phyloP scores from a whole-genome alignment of 352 stramenopile genomes.

The Plasmopara halstedii region DNA sequence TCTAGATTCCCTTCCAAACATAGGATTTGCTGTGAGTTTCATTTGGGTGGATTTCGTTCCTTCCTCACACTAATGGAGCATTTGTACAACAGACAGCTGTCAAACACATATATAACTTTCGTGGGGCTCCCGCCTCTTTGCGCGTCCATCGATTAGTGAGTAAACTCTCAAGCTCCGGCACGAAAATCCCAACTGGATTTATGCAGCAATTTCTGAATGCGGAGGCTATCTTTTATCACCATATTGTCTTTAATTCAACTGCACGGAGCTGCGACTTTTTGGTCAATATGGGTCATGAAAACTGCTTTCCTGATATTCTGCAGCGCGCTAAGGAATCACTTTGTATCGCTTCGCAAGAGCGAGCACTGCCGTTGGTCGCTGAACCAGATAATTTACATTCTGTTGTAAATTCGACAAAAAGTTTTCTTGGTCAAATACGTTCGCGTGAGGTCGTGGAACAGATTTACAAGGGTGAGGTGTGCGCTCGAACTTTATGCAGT shows the following conservation, averaged over 20 bases:
- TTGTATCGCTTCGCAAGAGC: conserved; percentile 12
- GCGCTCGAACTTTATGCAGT: conserved; percentile 27
- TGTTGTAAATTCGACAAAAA: conserved; percentile 16
- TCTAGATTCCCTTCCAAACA: conserved; percentile 66
- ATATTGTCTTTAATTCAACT: conserved; percentile 60
- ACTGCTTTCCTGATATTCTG: conserved; percentile 50
- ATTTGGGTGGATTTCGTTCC: not conserved
- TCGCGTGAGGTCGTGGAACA: conserved; percentile 30
- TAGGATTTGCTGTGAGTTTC: conserved; percentile 54
- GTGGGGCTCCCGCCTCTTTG: conserved; percentile 41
- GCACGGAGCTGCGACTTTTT: conserved; percentile 44
- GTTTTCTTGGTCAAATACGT: conserved; percentile 35
- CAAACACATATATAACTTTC: conserved; percentile 71
- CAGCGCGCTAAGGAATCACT: conserved; percentile 29
- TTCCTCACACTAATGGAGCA: not conserved
- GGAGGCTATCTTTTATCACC: conserved; percentile 74
- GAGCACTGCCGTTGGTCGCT: conserved; percentile 8
- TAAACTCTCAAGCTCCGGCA: conserved; percentile 45
- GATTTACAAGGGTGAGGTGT: conserved; percentile 40
- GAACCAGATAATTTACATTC: conserved; percentile 26
- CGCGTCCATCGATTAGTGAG: conserved; percentile 53
- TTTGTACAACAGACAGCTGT: conserved; percentile 40
- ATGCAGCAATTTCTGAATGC: conserved; percentile 45
- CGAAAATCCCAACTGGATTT: conserved; percentile 44
- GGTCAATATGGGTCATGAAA: conserved; percentile 31